Conservation (phyloP, 768 basidiomycete species). For the Hydnum rufescens region DNA sequence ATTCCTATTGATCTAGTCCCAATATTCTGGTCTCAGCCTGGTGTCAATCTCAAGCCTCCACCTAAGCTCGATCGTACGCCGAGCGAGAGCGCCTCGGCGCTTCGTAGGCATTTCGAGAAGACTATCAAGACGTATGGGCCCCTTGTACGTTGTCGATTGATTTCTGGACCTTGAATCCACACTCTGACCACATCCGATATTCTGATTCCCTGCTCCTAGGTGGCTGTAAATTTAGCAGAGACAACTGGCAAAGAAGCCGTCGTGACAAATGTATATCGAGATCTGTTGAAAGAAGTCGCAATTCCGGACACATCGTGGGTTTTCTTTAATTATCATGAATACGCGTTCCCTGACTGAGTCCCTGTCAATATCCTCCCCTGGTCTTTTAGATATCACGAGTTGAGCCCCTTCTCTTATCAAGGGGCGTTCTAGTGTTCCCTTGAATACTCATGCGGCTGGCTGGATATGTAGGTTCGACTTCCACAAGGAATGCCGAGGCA, state of each 20-base stretch:
- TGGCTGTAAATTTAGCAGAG: slow-evolving; percentile 78
- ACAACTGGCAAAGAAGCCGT: slow-evolving; percentile 70
- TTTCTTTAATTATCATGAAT: not conserved
- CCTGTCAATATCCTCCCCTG: too few species aligned
- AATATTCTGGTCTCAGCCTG: slow-evolving; percentile 79
- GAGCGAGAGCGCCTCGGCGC: slow-evolving; percentile 45
- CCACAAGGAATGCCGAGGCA: slow-evolving; percentile 80
- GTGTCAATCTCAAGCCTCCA: slow-evolving; percentile 73
- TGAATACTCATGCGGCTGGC: too few species aligned
- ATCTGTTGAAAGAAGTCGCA: slow-evolving; percentile 38
- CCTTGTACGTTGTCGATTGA: slow-evolving; percentile 3
- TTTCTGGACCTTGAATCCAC: slow-evolving; percentile 3
- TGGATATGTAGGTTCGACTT: slow-evolving; percentile 65
- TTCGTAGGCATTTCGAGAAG: slow-evolving; percentile 54
- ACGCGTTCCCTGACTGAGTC: not conserved
- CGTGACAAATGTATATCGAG: slow-evolving; percentile 59
- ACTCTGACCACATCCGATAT: not conserved
- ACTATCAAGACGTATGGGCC: slow-evolving; percentile 53
- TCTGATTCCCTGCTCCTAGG: slow-evolving; percentile 23
- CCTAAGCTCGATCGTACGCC: slow-evolving; percentile 64
- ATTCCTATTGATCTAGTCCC: slow-evolving; percentile 69
- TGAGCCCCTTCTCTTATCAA: too few species aligned
- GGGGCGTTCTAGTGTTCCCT: too few species aligned
- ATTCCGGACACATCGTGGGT: slow-evolving; percentile 34
- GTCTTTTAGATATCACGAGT: too few species aligned